Conservation (phyloP, 371 early-diverging fungal species). For the Dinochytrium kinnereticum region DNA sequence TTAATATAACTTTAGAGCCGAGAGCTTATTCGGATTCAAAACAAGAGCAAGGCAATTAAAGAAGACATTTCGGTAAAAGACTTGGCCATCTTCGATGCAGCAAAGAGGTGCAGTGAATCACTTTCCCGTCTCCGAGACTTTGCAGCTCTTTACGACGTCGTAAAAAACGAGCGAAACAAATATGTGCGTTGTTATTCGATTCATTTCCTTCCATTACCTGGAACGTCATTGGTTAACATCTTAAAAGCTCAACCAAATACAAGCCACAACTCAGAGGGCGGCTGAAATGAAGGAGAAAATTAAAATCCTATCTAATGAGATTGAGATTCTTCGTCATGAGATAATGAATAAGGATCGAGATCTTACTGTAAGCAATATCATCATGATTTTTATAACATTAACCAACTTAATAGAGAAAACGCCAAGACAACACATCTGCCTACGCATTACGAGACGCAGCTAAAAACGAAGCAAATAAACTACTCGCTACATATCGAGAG, state of each 20-base stretch:
- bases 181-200: constrained; percentile 46
- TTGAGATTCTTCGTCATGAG: constrained; percentile 62
- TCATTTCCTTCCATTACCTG: too few relatives aligned
- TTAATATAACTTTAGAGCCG: constrained; percentile 50
- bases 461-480: constrained; percentile 62
- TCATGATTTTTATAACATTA: not conserved
- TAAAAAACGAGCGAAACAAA: constrained; percentile 65
- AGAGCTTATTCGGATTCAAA: constrained; percentile 55
- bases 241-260: constrained; percentile 60
- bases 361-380: constrained; percentile 45
- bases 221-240: not conserved
- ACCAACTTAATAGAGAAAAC: constrained; percentile 43
- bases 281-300: constrained; percentile 67
- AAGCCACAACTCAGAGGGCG: constrained; percentile 55
- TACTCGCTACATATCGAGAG: constrained; percentile 51
- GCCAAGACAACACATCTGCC: constrained; percentile 58
- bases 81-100: constrained; percentile 50
- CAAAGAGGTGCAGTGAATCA: constrained; percentile 56
- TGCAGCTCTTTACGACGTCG: constrained; percentile 57
- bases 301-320: constrained; percentile 59
- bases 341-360: constrained; percentile 59
- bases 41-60: constrained; percentile 44
- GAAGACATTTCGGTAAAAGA: constrained; percentile 53
- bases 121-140: constrained; percentile 53
- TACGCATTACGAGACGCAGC: constrained; percentile 56